Base-by-base conservation (phyloP, 495 filamentous ascomycete species). In the Xylaria sp. region DNA sequence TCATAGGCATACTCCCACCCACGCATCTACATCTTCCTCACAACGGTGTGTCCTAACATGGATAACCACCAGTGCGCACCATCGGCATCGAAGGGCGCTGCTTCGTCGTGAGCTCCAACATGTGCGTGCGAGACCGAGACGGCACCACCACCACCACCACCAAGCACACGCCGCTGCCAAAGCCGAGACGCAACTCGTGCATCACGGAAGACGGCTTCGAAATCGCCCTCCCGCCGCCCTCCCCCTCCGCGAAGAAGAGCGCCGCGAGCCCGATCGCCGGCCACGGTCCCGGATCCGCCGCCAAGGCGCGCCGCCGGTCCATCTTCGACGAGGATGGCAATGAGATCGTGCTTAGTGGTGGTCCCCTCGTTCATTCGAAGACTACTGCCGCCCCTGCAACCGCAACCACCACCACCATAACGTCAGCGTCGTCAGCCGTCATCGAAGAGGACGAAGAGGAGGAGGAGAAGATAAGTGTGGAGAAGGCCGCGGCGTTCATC, bases 81-180 rank as follows among this genome's bases (percentile, higher is more conserved):
- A 85, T 93, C 19, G 95, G 89, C 1, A 84, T 87, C 55, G 95
- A 98, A 77, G 92, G 93, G 9, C 85, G 95, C 33, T 91, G 92
- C 62, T 93, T 95, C 71, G 94, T 98, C n/a, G 81, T 98, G 1
- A 92, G 89, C 70, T 89, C 91, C 14, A 98, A 97, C 78, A 94
- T 97, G 81, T 95, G 91, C 75, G 87, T 93, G 3, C 86, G 80
- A 9, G 67, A 73, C n/a, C n/a, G n/a, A 12, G 52, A 65, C 12
- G 68, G n/a, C n/a, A n/a, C n/a, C n/a, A n/a, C n/a, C n/a, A n/a
- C n/a, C n/a, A n/a, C n/a, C n/a, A n/a, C n/a, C n/a, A n/a, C 59
- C 0, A 41, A 61, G 9, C 35, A 61, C 21, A 17, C 8, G 21
- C 7, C 37, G 19, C 7, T 24, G 19, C 26, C 59, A 21, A 21